Evolutionary conservation across 2,329 filamentous ascomycete genomes (phyloP), one percentile per base, ranked within the genome.

Genomic region (Xylariaceae sp.): DNA sequence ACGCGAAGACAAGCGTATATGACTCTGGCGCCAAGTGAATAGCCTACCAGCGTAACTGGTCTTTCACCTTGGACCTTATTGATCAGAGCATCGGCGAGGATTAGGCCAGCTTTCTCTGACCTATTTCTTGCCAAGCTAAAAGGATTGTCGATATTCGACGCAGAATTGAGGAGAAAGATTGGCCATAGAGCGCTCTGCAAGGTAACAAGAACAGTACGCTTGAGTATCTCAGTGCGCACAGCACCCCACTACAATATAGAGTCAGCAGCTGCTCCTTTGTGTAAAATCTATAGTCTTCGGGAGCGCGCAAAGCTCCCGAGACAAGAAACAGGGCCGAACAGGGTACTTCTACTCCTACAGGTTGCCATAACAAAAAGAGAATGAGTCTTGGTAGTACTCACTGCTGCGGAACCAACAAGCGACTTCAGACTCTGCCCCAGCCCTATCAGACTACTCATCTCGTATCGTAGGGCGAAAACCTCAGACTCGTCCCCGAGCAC

Each of bases 381-480:
- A n/a, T n/a, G n/a, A n/a, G n/a, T n/a, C n/a, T n/a, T n/a, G n/a
- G n/a, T n/a, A n/a, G n/a, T n/a, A n/a, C n/a, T n/a, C n/a, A n/a
- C n/a, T n/a, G 91, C 90, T 33, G 87, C 84, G 6, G 84, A 89
- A 3, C 82, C 82, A 6, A 96, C 85, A 59, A 96, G 82, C 1
- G 80, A 81, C 10, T 84, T 80, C 41, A 96, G 81, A 1, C 87
- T 83, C 50, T 85, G 84, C 0, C 92, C 92, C 0, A 97, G 82
- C 9, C 84, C 83, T 55, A 96, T 77, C 2, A 97, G 77, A 2
- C 88, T 83, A 53, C 89, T 82, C 64, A 93, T 84, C 72, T 97
- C 92, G 75, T 89, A 96, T 3, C 90, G 83, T 5, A 96, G 75
- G 1, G 91, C 92, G 67, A 96, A 96, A 0, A 89, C 85, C 70